Evolutionary conservation across 2,329 filamentous ascomycete genomes (phyloP).

Genomic region (Fusarium acutatum): DNA sequence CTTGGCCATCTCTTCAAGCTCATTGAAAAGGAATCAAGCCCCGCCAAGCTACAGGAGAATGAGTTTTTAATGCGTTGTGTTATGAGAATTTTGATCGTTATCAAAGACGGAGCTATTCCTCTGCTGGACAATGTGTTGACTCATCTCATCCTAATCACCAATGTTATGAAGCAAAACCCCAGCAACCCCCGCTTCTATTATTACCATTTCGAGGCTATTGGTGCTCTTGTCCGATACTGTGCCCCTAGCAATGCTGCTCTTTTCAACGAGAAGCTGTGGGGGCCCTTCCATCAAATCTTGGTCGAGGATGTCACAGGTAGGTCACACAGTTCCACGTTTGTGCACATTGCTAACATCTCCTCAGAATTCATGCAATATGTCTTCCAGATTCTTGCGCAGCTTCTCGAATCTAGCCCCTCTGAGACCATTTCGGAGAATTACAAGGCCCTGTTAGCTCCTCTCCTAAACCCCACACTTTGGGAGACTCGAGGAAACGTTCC

Average conservation of each 20-base stretch:
- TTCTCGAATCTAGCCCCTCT: conserved; percentile 85
- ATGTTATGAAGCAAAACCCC: conserved; percentile 91
- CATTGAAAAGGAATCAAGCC: conserved; percentile 83
- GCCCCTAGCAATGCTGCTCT: conserved; percentile 71
- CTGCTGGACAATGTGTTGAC: conserved; percentile 81
- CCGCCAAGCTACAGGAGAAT: conserved; percentile 97
- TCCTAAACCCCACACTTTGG: conserved; percentile 87
- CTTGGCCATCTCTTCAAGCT: conserved; percentile 90
- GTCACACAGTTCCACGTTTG: conserved; percentile 11
- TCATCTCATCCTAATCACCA: conserved; percentile 88
- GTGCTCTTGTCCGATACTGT: conserved; percentile 81
- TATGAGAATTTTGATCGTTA: conserved; percentile 95
- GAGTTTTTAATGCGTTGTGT: conserved; percentile 99
- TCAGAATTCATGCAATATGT: conserved; percentile 94
- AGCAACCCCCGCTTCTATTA: conserved; percentile 99
- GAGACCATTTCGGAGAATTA: conserved; percentile 84
- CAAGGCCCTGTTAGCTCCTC: conserved; percentile 77
- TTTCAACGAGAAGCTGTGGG: conserved; percentile 83
- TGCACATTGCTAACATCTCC: conserved; percentile 41
- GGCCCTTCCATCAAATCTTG: conserved; percentile 82
- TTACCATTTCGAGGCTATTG: conserved; percentile 95
- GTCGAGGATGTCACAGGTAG: conserved; percentile 81
- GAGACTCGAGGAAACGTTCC: conserved; percentile 93
- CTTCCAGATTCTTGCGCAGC: conserved; percentile 91
- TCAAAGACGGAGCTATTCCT: conserved; percentile 80